Conservation (phyloP, 495 filamentous ascomycete species). For the Podospora pseudocomata region DNA sequence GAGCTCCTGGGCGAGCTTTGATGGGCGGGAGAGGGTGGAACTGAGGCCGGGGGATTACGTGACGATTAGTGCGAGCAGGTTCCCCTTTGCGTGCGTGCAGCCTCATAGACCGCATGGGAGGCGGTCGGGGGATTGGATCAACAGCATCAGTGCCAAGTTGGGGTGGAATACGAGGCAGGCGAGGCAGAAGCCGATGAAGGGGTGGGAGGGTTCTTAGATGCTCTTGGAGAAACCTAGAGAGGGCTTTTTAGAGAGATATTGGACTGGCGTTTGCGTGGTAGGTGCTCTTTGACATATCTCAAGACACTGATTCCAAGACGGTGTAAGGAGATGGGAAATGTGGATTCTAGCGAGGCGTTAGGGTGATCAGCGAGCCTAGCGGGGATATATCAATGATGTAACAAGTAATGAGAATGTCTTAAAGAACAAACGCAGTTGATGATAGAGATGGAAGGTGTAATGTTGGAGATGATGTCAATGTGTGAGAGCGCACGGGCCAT, state of each 20-base stretch:
- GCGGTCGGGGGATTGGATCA: slow-evolving; percentile 86
- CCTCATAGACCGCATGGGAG: slow-evolving; percentile 67
- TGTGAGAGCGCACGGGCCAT: slow-evolving; percentile 3
- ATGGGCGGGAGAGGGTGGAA: slow-evolving; percentile 86
- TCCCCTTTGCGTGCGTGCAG: slow-evolving; percentile 88
- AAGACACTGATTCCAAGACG: not conserved
- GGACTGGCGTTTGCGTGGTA: no score
- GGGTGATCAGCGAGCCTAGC: not conserved
- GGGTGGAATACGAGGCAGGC: slow-evolving; percentile 86
- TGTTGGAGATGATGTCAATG: not conserved
- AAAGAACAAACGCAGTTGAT: no score
- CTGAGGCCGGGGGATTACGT: slow-evolving; percentile 89
- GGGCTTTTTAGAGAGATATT: no score
- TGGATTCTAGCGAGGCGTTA: not conserved
- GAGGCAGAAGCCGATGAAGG: slow-evolving; percentile 60
- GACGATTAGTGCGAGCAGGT: slow-evolving; percentile 86
- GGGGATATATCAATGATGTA: not conserved
- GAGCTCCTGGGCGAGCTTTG: slow-evolving; percentile 93
- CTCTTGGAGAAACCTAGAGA: no score
- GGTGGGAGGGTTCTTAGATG: slow-evolving; percentile 40
- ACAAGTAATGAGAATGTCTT: not conserved
- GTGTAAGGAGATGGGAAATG: not conserved
- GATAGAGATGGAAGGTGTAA: not conserved
- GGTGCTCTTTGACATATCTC: no score
- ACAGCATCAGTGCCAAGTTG: slow-evolving; percentile 82